Evolutionary conservation across 2,329 filamentous ascomycete species (phyloP).

Genomic region (Sporothrix protearum): DNA sequence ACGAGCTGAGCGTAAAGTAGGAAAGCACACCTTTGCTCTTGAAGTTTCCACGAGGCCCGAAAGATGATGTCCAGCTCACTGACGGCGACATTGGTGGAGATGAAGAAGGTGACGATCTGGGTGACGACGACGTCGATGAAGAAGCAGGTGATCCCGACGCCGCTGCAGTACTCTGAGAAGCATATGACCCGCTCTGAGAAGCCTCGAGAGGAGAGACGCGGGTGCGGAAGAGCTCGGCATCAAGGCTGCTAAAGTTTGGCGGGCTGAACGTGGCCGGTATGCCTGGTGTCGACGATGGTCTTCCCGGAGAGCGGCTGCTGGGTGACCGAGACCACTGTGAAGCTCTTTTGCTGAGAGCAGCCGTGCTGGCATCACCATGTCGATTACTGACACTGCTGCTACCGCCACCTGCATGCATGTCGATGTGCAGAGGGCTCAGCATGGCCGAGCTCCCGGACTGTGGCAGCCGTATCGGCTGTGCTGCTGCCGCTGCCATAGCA

Average conservation of each 20-base stretch:
- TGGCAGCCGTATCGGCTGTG: neutral
- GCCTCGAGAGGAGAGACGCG: neutral
- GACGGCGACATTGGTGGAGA: constrained; percentile 11
- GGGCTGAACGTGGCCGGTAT: constrained; percentile 23
- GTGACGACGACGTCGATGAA: neutral
- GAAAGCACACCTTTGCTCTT: constrained; percentile 15
- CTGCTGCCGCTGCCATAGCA: constrained; percentile 36
- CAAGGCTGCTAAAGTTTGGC: constrained; percentile 28
- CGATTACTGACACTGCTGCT: constrained; percentile 11
- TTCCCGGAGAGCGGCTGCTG: constrained; percentile 25
- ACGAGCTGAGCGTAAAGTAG: neutral
- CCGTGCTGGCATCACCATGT: neutral
- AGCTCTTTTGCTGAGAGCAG: constrained; percentile 4
- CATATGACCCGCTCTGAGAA: neutral
- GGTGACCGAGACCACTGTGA: neutral
- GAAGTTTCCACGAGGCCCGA: neutral
- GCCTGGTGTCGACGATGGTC: constrained; percentile 20
- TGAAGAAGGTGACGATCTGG: neutral
- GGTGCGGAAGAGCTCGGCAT: constrained; percentile 22
- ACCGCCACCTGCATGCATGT: constrained; percentile 19
- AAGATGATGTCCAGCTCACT: neutral
- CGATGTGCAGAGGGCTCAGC: constrained; percentile 26
- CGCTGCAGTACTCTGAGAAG: neutral
- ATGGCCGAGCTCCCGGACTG: constrained; percentile 14
- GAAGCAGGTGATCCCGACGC: neutral